Evolutionary conservation across 305 asterid species (phyloP), one percentile per base, ranked within the genome.

Genomic region (Fraxinus sp.): DNA sequence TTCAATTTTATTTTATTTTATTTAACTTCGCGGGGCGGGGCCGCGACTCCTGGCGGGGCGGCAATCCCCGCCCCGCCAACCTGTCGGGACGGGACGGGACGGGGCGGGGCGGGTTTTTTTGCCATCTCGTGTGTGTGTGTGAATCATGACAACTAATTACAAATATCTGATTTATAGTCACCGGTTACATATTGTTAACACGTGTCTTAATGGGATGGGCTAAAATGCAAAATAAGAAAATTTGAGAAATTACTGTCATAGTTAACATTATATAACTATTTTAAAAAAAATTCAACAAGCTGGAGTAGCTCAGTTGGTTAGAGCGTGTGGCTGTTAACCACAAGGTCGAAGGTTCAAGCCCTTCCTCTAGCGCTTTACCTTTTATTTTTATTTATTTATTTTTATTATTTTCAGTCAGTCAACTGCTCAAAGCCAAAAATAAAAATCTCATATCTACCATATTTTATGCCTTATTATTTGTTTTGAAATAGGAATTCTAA

Each of bases 251-350:
- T 43, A 43, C 1, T 49, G 2, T 49, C 62, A 16, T 16, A 4
- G 1, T 52, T 33, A 33, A 33, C 0, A 33, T 33, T 33, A 33
- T 2, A 2, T 33, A 33, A 3, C 3, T 33, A 33, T 33, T 33
- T 33, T 2, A 33, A 33, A 33, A 33, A 33, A 33, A 33, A 33
- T 33, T 32, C 5, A 33, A 33, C 37, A 2, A 28, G 94, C 93
- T 90, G 91, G 93, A 91, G 88, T 91, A 91, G 94, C 93, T 91
- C 94, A 90, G 93, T 88, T 90, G 94, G 94, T 86, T 91, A 91
- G 95, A 91, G 93, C 90, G 92, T 91, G 91, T 91, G 95, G 95
- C 95, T 90, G 92, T 91, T 90, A 91, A 91, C 93, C 93, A 91
- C 91, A 89, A 90, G 92, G 93, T 91, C 91, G 94, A 89, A 91